Base-by-base conservation (phyloP, 2,329 filamentous ascomycete genomes). In the Ascochyta rabiei region DNA sequence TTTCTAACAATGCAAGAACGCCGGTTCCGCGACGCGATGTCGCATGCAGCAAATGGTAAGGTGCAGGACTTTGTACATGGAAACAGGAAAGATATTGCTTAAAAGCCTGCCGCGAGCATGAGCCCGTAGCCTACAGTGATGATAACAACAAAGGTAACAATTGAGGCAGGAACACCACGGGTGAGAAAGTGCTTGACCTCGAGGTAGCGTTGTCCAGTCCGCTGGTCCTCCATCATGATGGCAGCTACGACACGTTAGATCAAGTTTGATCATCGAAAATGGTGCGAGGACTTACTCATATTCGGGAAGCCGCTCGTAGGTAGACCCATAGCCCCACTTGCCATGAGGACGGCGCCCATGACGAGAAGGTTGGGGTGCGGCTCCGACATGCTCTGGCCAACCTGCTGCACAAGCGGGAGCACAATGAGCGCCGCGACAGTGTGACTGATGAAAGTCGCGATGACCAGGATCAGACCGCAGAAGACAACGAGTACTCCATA, bases 281-380 rank as follows among this genome's bases (percentile, higher is more conserved):
- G 8, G 37, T 6, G 6, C 31, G 13, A 16, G 24, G 40, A 89
- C 92, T 83, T 85, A 96, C 93, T 99, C 95, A 99, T 99, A 67
- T 99, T 99, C 1, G 95, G 95, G 79, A 99, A 99, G 8, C 95
- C 96, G 72, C 89, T 93, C 0, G 95, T 99, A 2, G 95, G 95
- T 76, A 99, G 77, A 12, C 88, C 95, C 95, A 99, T 99, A 2
- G 91, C 95, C n/a, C 93, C 93, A 62, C 89, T 93, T 72, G 95
- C 97, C 92, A 99, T 99, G 60, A 99, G 79, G 10, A 96, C 93
- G 49, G 90, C 88, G 0, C 88, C 90, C 93, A 99, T 98, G 59
- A 99, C 95, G 55, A 99, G 79, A 56, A 99, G 78, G 75, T 98
- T 98, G 8, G 95, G 93, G 72, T 96, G 92, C 24, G 93, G 93